These are phyloP conservation scores for Tuber melanosporum DNA, from an alignment of 495 filamentous ascomycete genomes.

Conservation along the genomic window DNA sequence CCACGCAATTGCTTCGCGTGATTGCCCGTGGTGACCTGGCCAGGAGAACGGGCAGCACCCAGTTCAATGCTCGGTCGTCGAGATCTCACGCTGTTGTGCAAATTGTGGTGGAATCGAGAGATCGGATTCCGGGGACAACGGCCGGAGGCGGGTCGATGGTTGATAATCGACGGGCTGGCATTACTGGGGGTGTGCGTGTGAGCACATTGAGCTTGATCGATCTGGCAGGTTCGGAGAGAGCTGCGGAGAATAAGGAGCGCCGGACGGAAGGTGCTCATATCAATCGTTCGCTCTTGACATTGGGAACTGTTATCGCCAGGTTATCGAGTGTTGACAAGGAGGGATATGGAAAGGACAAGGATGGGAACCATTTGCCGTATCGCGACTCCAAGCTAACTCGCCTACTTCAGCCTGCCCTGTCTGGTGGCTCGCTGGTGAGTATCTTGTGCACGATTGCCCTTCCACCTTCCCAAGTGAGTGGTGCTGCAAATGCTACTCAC, in stretches of 20 bases:
- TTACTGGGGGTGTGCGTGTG: constrained; percentile 84
- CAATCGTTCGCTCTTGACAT: constrained; percentile 91
- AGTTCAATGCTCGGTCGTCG: constrained; percentile 93
- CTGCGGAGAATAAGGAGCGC: constrained; percentile 89
- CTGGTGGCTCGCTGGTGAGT: constrained; percentile 87
- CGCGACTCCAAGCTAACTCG: constrained; percentile 94
- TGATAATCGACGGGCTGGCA: constrained; percentile 62
- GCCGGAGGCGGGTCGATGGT: constrained; percentile 42
- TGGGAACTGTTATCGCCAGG: constrained; percentile 89
- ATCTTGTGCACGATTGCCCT: constrained; percentile 94
- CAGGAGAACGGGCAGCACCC: constrained; percentile 80
- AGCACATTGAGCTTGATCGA: constrained; percentile 94
- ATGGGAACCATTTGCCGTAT: constrained; percentile 89
- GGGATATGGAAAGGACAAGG: constrained; percentile 63
- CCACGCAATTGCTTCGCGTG: constrained; percentile 87
- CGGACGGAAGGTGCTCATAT: constrained; percentile 95
- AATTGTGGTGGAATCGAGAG: constrained; percentile 94
- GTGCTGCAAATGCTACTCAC: constrained; percentile 58
- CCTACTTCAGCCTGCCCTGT: constrained; percentile 84
- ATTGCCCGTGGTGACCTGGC: constrained; percentile 93
- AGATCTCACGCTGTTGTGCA: constrained; percentile 97
- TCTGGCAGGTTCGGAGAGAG: constrained; percentile 90
- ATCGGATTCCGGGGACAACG: constrained; percentile 59
- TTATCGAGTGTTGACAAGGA: constrained; percentile 77
- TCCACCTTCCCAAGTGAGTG: constrained; percentile 58